Percentiles rank a stretch among this genome's conserved stretches.
These are phyloP conservation scores for Solanum microdontum DNA, from an alignment of 257 asterid species.

Conservation along the genomic window DNA sequence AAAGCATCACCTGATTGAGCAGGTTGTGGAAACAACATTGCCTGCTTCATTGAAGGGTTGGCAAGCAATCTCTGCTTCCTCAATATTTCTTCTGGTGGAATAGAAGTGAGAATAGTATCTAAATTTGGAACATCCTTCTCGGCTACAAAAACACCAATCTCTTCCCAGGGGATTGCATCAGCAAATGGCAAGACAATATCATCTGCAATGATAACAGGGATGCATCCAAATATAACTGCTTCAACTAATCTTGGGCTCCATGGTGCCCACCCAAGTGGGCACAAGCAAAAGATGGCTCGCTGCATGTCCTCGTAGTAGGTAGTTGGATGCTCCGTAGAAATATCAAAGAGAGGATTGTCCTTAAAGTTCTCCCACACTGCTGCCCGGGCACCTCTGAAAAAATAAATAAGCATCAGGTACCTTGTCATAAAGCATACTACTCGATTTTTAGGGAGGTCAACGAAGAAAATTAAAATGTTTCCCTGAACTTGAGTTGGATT, in stretches of 20 bases:
- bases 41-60: conserved; percentile 89
- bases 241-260: conserved; percentile 96
- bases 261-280: conserved; percentile 99
- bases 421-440: background rate
- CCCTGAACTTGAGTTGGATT: background rate
- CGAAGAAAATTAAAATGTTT: background rate
- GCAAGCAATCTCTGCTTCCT: conserved; percentile 76
- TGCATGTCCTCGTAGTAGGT: conserved; percentile 94
- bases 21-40: conserved; percentile 83
- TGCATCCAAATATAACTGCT: conserved; percentile 86
- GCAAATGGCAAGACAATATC: conserved; percentile 85
- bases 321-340: conserved; percentile 77
- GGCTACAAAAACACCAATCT: conserved; percentile 69
- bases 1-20: conserved; percentile 85
- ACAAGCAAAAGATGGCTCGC: conserved; percentile 73
- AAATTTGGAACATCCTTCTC: conserved; percentile 79
- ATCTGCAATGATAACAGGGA: conserved; percentile 87
- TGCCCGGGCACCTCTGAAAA: conserved; percentile 84
- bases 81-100: conserved; percentile 56
- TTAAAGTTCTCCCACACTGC: conserved; percentile 91
- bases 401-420: background rate
- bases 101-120: conserved; percentile 70
- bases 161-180: conserved; percentile 98
- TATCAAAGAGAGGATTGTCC: conserved; percentile 80
- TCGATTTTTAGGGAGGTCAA: background rate